Evolutionary conservation across 2,329 filamentous ascomycete genomes (phyloP), one percentile per base, ranked within the genome.

Genomic region (Onygenales sp.): DNA sequence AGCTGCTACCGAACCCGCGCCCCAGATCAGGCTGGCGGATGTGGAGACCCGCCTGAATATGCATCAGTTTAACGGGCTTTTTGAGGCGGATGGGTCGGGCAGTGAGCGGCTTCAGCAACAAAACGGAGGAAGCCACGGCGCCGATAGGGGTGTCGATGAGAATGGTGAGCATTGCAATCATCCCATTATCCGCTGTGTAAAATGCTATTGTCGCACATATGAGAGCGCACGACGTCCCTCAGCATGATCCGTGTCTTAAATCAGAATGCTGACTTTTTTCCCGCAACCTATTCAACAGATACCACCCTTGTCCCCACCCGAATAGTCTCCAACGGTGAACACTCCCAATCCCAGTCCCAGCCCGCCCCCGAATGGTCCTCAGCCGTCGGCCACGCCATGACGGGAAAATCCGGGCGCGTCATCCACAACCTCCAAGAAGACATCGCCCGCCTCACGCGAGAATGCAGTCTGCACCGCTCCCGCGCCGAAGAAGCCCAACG

Each of bases 341-440:
- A 60, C 14, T 53, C 64, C 27, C 50, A 58, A 17, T 56, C 64
- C n/a, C 36, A 49, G 31, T 49, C 47, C 11, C 47, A 17, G 7
- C 47, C 35, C 13, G 36, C 17, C 36, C 47, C 35, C 10, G 71
- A 74, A 64, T 77, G 75, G 75, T 77, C 72, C 9, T 72, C 74
- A 1, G 75, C 75, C 2, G 73, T 77, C 32, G 75, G 75, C 10
- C 73, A 76, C 55, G 75, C 75, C 38, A 70, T 72, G 27, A 73
- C 71, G 7, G 75, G 75, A 41, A 77, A 77, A 61, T 77, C 75
- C 2, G 74, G 75, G 32, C 71, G 75, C 38, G 75, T 77, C 17
- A 77, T 77, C 51, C 74, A 77, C 55, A 72, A 73, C 53, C 62
- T 77, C 36, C 74, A 76, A 60, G 73, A 73, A 57, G 74, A 77